These are phyloP conservation scores for Paraphoma chrysanthemicola DNA, from an alignment of 2,329 filamentous ascomycete species.

Conservation along the genomic window DNA sequence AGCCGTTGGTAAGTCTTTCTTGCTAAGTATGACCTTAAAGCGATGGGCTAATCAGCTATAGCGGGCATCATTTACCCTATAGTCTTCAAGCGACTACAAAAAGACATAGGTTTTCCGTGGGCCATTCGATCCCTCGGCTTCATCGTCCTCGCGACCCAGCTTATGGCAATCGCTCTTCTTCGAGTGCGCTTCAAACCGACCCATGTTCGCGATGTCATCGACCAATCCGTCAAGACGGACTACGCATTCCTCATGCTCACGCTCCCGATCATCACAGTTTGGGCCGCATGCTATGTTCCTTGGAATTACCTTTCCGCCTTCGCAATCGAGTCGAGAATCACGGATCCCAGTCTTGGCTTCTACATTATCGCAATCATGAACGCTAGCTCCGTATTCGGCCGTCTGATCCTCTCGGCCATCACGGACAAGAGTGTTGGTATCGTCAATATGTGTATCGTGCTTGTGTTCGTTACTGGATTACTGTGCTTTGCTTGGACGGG, in stretches of 20 bases:
- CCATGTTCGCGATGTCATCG: background rate
- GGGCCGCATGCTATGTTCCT: background rate
- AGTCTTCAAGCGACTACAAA: background rate
- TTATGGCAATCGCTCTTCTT: background rate
- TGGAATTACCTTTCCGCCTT: background rate
- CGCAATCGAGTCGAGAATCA: background rate
- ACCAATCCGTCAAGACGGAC: background rate
- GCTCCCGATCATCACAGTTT: background rate
- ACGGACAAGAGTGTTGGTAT: background rate
- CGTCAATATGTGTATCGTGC: background rate
- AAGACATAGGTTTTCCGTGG: background rate
- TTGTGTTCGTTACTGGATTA: background rate
- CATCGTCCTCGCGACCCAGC: background rate
- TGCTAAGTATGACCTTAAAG: background rate
- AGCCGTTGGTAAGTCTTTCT: background rate
- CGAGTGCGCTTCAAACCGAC: background rate
- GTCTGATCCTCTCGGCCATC: background rate
- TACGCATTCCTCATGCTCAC: background rate
- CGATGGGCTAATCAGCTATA: background rate
- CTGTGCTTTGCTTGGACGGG: background rate
- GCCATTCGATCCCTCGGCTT: background rate
- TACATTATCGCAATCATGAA: background rate
- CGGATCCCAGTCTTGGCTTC: background rate
- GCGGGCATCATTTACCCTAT: background rate
- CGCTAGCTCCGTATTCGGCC: background rate